Evolutionary conservation across 345 rosid species (phyloP).

Genomic region (Sisymbrium altissimum): DNA sequence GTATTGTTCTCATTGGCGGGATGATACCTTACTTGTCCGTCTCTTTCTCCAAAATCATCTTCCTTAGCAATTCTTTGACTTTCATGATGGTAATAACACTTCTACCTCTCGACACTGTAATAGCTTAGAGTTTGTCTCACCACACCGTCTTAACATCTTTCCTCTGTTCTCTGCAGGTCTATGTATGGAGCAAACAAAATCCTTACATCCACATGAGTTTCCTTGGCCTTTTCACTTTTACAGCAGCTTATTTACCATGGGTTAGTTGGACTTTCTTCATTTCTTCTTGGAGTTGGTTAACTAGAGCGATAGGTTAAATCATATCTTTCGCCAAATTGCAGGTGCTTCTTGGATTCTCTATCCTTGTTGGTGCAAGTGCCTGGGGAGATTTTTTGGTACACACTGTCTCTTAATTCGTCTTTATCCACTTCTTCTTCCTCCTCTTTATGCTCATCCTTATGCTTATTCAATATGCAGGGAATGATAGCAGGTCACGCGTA

Average conservation of each 20-base stretch:
- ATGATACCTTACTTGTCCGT: conserved; percentile 91
- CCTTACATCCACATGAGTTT: conserved; percentile 99
- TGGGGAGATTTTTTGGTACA: conserved; percentile 96
- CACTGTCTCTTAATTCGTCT: background rate
- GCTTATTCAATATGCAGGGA: conserved; percentile 52
- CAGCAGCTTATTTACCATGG: conserved; percentile 97
- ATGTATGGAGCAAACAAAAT: conserved; percentile 99
- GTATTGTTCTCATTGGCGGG: conserved; percentile 86
- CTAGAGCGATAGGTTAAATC: background rate
- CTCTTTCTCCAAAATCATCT: conserved; percentile 85
- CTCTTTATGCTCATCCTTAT: background rate
- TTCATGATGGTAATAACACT: conserved; percentile 81
- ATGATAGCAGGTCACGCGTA: conserved; percentile 99
- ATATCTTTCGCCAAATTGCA: conserved; percentile 12
- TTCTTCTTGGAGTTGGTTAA: background rate
- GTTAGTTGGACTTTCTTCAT: conserved; percentile 43
- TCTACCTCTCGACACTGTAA: background rate
- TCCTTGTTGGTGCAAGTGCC: conserved; percentile 90
- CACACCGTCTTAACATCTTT: too few species aligned
- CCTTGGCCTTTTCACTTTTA: conserved; percentile 90
- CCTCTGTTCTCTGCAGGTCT: conserved; percentile 47
- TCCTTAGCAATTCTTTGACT: conserved; percentile 97
- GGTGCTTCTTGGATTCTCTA: conserved; percentile 96
- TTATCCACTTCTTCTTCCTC: background rate
- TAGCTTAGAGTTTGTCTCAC: too few species aligned